phyloP scores from a whole-genome alignment of 2,329 filamentous ascomycete genomes.

The Arthrobotrys sinensis region DNA sequence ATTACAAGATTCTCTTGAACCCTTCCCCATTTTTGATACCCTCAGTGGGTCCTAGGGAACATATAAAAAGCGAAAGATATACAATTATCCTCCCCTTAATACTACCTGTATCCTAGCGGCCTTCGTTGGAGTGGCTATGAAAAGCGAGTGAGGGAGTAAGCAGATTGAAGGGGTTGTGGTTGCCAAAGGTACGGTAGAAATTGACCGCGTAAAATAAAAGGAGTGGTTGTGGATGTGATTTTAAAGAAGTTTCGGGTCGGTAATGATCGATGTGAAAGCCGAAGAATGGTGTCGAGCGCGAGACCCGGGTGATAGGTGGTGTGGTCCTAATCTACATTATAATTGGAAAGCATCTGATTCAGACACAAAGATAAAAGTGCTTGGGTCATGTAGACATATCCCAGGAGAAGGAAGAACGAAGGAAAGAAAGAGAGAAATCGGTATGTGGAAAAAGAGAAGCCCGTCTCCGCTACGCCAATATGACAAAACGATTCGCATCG shows the following conservation, averaged over 20 bases:
- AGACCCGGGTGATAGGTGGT: conserved; percentile 3
- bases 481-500: conserved; percentile 3
- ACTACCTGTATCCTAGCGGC: not conserved
- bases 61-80: conserved; percentile 7
- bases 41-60: not conserved
- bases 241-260: not conserved
- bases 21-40: not conserved
- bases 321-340: conserved; percentile 60
- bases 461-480: conserved; percentile 22
- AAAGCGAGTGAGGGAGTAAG: not conserved
- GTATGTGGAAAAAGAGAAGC: not conserved
- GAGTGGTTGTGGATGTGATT: not conserved
- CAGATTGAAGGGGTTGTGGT: not conserved
- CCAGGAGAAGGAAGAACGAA: not conserved
- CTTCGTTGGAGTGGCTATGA: not conserved
- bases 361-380: conserved; percentile 38
- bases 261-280: conserved; percentile 7
- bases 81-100: not conserved
- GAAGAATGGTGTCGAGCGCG: not conserved
- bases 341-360: conserved; percentile 51
- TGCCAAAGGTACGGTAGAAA: not conserved
- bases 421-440: not conserved
- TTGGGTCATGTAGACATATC: conserved; percentile 1
- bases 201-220: not conserved
- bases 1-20: not conserved